A percentile compares a stretch with the other conserved stretches of the same genome.
Conservation (phyloP, 179 eudicot species). For the Patellifolia procumbens region DNA sequence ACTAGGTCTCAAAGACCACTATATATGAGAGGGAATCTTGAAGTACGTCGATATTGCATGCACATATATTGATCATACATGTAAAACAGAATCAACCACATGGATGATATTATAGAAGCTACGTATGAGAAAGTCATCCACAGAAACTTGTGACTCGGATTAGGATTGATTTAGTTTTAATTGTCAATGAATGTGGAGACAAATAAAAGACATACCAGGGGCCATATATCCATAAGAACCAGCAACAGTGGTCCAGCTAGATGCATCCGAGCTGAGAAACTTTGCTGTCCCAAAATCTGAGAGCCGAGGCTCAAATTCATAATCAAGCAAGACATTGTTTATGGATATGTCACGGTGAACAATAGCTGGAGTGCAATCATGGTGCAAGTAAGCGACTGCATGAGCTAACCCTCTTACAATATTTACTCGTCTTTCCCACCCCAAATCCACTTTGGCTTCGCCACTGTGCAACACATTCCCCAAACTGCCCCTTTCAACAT, state of each 20-base stretch:
- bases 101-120: neutral
- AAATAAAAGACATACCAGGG: slow-evolving; percentile 49
- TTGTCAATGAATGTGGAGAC: neutral
- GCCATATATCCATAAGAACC: slow-evolving; percentile 90
- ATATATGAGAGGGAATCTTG: neutral
- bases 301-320: slow-evolving; percentile 59
- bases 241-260: slow-evolving; percentile 67
- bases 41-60: no score
- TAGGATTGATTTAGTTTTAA: neutral
- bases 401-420: slow-evolving; percentile 68
- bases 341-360: slow-evolving; percentile 69
- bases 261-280: slow-evolving; percentile 49
- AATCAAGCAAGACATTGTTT: slow-evolving; percentile 59
- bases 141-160: neutral
- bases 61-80: neutral
- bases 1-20: neutral
- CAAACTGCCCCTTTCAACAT: slow-evolving; percentile 63
- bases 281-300: slow-evolving; percentile 85
- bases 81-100: neutral
- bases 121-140: neutral
- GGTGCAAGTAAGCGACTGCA: slow-evolving; percentile 71
- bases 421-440: slow-evolving; percentile 54
- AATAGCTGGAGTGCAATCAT: slow-evolving; percentile 66
- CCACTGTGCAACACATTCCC: slow-evolving; percentile 44
- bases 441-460: slow-evolving; percentile 37